phyloP scores from a whole-genome alignment of 805 yeast species.

The Candida bentonensis region DNA sequence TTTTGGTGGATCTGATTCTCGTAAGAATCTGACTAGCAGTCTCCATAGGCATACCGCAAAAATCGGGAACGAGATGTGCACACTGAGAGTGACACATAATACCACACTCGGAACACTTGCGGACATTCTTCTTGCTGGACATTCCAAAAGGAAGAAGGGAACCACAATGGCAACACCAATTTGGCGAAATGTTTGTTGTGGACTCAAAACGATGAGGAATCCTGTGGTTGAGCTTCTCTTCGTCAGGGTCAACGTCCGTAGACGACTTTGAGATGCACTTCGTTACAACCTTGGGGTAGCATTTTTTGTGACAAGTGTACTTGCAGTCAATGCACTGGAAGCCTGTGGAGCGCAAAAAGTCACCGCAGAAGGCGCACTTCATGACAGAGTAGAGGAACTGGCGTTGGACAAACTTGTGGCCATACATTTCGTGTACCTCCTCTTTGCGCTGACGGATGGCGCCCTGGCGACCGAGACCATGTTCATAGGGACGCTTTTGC shows the following conservation, averaged over 20 bases:
- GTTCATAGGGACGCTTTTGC: constrained; percentile 27
- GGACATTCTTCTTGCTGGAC: constrained; percentile 52
- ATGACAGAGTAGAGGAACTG: constrained; percentile 81
- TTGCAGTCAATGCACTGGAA: constrained; percentile 72
- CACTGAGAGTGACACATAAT: constrained; percentile 89
- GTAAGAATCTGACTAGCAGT: constrained; percentile 80
- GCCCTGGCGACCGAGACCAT: constrained; percentile 84
- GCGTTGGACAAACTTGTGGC: constrained; percentile 92
- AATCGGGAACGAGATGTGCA: constrained; percentile 90
- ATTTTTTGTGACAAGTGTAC: constrained; percentile 64
- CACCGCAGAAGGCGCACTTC: constrained; percentile 97
- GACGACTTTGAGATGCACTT: constrained; percentile 67
- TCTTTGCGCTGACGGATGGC: constrained; percentile 90
- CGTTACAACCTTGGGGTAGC: constrained; percentile 65
- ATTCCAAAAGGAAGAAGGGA: constrained; percentile 84
- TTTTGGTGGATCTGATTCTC: constrained; percentile 66
- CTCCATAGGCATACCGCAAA: constrained; percentile 98
- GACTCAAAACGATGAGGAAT: constrained; percentile 95
- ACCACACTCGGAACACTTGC: constrained; percentile 84
- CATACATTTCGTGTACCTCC: constrained; percentile 78
- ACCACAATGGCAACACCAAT: constrained; percentile 99
- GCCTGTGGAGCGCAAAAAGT: constrained; percentile 71
- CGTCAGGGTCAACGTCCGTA: constrained; percentile 48
- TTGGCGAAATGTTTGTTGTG: constrained; percentile 84
- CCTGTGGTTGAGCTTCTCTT: constrained; percentile 81